Base-by-base conservation (phyloP, 495 filamentous ascomycete genomes). In the Tetracladium marchalianum region DNA sequence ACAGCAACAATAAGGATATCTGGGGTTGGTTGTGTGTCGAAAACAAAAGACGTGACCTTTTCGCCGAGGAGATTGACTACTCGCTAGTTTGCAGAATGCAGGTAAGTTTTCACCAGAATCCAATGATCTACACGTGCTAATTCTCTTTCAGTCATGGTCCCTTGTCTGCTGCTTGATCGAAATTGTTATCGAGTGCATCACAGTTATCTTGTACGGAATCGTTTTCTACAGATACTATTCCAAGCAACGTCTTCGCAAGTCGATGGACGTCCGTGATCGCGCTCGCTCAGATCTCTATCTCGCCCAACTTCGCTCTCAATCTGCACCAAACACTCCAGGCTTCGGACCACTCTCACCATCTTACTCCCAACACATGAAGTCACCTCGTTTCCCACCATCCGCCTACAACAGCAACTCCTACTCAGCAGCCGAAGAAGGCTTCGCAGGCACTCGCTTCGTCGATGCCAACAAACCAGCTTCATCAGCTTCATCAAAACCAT, bases 131-230 rank as follows among this genome's bases (percentile, higher is more conserved):
- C 41, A 16, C 7, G 41, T 32, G 35, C 62, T 67, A 59, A 69
- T 52, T 16, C 8, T 41, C 12, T 31, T 46, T 32, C 58, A 95
- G 84, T 86, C 95, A 66, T 99, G 92, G 92, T 77, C 84, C 15
- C 77, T 99, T 40, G 82, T 99, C 55, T 99, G 92, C 72, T 85
- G 85, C 60, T 84, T 99, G 59, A 97, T 99, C 66, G 92, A 99
- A 69, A 76, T 99, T 52, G 84, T 93, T 44, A 75, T 99, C 52
- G 92, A 99, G 63, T 72, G 84, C 55, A 78, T 99, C 64, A 85
- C 85, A 54, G 94, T 99, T 62, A 66, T 77, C 32, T 83, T 99
- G 59, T 99, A 99, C 71, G 87, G 73, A 62, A 75, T 96, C 60
- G 80, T 93, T 62, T 95, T 95, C 70, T 97, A 92, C 73, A 85